Evolutionary conservation across 495 filamentous ascomycete genomes (phyloP).

Genomic region (Neurospora terricola): DNA sequence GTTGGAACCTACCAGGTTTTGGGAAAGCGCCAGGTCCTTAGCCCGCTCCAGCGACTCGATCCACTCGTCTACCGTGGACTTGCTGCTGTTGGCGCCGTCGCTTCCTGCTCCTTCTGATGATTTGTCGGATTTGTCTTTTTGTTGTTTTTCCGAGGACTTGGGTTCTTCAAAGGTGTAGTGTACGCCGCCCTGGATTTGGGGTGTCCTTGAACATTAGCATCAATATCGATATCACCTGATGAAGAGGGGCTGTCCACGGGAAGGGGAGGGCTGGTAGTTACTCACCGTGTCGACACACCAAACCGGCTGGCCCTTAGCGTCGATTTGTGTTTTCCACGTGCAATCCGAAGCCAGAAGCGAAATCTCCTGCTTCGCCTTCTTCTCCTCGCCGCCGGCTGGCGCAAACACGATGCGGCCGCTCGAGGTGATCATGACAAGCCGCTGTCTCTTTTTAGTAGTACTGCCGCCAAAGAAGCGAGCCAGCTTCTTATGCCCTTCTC

Average conservation of each 20-base stretch:
- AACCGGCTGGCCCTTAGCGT: slow-evolving; percentile 70
- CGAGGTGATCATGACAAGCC: slow-evolving; percentile 92
- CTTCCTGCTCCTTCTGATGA: neutral
- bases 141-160: slow-evolving; percentile 8
- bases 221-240: slow-evolving; percentile 7
- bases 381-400: slow-evolving; percentile 90
- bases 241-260: neutral
- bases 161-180: slow-evolving; percentile 82
- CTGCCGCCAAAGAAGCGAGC: slow-evolving; percentile 85
- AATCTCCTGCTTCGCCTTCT: slow-evolving; percentile 86
- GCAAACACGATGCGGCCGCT: slow-evolving; percentile 80
- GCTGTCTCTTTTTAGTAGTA: slow-evolving; percentile 82
- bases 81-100: slow-evolving; percentile 18
- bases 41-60: slow-evolving; percentile 73
- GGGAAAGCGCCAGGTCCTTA: slow-evolving; percentile 66
- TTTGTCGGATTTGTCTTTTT: neutral
- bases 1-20: slow-evolving; percentile 51
- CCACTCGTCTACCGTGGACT: slow-evolving; percentile 69
- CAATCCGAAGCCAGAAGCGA: slow-evolving; percentile 64
- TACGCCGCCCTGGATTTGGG: slow-evolving; percentile 57
- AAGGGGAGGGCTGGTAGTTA: slow-evolving; percentile 5
- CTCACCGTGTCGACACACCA: slow-evolving; percentile 95
- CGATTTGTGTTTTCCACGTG: slow-evolving; percentile 65
- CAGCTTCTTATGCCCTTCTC: slow-evolving; percentile 65
- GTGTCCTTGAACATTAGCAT: neutral